Base-by-base conservation (phyloP, 139 green algal genomes). In the Closterium sp. region DNA sequence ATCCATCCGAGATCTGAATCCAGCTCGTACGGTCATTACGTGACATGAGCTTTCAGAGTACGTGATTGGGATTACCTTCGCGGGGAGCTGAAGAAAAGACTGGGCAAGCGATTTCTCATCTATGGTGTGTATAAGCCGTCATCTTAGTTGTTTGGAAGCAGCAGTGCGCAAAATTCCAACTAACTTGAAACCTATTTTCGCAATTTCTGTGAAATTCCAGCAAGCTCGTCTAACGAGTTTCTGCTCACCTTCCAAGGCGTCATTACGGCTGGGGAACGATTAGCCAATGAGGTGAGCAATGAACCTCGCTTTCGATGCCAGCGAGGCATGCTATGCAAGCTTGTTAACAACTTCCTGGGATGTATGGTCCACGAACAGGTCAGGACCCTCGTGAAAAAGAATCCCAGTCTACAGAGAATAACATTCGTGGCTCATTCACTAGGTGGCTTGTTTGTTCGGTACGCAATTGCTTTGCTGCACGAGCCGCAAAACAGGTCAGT, bases 191-290 rank as follows among this genome's bases (percentile, higher is more conserved):
- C 62, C 62, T 79, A 79, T 27, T 24, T 11, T 87, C 28, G 85
- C 27, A 7, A 29, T 28, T 7, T 10, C 28, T 87, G 27, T 32
- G 28, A 32, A 31, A 29, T 87, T 30, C 31, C 90, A 93, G 93
- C 42, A 2, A 95, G 93, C 85, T 27, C 34, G 32, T 28, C 88
- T 31, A 95, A 95, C 87, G 84, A n/a, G n/a, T 95, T 91, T 42
- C 94, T 95, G 1, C 29, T 91, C 27, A 95, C 93, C 13, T 92
- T 95, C n/a, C 86, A 95, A 85, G 93, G 93, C 70, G 85, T 95
- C 27, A 85, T 95, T 88, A 85, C n/a, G 38, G 88, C 87, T 22
- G 93, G 93, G 62, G 93, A 32, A 22, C 92, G 93, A 19, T 89
- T 95, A 22, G 93, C 93, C 30, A 34, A 95, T 34, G 93, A 95